Conservation (phyloP, 257 asterid genomes). For the Nicotiana knightiana region DNA sequence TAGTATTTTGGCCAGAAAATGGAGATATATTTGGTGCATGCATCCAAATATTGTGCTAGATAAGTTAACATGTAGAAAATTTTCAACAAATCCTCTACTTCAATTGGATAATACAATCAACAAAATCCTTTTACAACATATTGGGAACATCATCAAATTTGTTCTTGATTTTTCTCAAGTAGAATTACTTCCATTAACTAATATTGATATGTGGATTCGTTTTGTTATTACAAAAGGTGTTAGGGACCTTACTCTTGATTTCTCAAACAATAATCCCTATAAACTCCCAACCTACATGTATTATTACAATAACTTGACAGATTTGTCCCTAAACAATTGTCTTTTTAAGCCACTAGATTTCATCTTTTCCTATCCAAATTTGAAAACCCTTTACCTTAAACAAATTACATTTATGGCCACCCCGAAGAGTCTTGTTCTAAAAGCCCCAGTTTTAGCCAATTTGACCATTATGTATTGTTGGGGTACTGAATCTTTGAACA, state of each 20-base stretch:
- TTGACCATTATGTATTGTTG: not conserved
- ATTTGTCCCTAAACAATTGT: not conserved
- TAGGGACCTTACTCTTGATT: not conserved
- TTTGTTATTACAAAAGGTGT: not conserved
- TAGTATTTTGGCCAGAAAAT: slow-evolving; percentile 14
- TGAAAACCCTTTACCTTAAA: not conserved
- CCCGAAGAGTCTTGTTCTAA: not conserved
- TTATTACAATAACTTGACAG: not conserved
- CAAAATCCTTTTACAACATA: not conserved
- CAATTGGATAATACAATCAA: not conserved
- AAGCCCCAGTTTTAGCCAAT: not conserved
- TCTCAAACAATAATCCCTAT: not conserved
- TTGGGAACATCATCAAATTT: slow-evolving; percentile 3
- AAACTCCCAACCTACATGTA: not conserved
- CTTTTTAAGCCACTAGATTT: not conserved
- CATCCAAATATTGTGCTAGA: slow-evolving; percentile 8
- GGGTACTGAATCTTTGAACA: not conserved
- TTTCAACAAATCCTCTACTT: not conserved
- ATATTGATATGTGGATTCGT: slow-evolving; percentile 1
- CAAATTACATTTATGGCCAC: not conserved
- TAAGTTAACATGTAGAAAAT: not conserved
- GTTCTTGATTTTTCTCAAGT: not conserved
- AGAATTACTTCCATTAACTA: not conserved
- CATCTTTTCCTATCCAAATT: not conserved
- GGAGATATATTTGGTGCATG: slow-evolving; percentile 21